These are phyloP conservation scores for Phytophthora foliorum DNA, from an alignment of 352 stramenopile genomes.

Conservation along the genomic window DNA sequence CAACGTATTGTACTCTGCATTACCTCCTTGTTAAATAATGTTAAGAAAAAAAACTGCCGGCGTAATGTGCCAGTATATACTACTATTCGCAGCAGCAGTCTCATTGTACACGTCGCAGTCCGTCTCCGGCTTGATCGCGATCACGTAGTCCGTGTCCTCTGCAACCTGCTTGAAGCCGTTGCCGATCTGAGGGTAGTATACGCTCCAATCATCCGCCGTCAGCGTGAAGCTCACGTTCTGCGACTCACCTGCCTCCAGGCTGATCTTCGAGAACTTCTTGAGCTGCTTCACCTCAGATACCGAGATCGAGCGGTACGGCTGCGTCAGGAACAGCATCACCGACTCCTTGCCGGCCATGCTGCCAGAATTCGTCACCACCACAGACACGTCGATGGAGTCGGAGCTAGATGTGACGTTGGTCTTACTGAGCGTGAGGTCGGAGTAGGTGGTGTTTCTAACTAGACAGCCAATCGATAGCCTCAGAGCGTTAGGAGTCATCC, in stretches of 20 bases:
- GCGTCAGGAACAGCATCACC: constrained; percentile 78
- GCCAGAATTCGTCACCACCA: constrained; percentile 77
- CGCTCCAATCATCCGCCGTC: constrained; percentile 61
- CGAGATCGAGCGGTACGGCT: constrained; percentile 62
- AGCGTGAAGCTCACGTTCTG: constrained; percentile 47
- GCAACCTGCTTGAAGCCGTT: constrained; percentile 59
- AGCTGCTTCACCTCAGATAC: constrained; percentile 82
- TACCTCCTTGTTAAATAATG: too few species aligned
- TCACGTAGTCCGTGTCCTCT: constrained; percentile 70
- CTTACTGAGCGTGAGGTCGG: constrained; percentile 59
- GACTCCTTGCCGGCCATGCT: constrained; percentile 63
- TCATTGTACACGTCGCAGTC: constrained; percentile 76
- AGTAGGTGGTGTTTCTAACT: too few species aligned
- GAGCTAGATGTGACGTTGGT: constrained; percentile 53
- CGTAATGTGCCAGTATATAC: too few species aligned
- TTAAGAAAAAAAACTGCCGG: too few species aligned
- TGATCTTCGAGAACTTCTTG: constrained; percentile 82
- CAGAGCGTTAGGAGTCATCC: too few species aligned
- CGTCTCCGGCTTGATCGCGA: constrained; percentile 69
- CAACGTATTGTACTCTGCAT: too few species aligned
- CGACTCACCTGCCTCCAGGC: constrained; percentile 44
- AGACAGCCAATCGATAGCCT: too few species aligned
- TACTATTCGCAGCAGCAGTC: constrained; percentile 37
- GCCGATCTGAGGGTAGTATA: constrained; percentile 66
- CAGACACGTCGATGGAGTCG: constrained; percentile 48